phyloP scores from a whole-genome alignment of 345 rosid species.

The Rubroshorea leprosula region DNA sequence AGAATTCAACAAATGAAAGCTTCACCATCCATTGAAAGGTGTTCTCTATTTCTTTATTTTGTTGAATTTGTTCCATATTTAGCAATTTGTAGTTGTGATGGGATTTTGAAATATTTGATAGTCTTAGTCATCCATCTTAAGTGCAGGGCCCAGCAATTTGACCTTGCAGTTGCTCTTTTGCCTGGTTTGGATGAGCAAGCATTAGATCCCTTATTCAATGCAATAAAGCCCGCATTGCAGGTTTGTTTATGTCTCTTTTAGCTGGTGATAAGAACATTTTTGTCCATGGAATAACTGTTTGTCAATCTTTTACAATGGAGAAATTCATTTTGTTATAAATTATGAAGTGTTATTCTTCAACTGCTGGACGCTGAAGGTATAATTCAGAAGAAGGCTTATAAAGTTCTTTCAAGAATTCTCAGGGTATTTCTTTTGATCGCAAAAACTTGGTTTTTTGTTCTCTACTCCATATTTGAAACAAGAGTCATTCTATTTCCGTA shows the following conservation, averaged over 20 bases:
- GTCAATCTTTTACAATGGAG: not conserved
- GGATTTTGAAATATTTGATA: not conserved
- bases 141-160: slow-evolving; percentile 75
- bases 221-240: slow-evolving; percentile 76
- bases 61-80: not conserved
- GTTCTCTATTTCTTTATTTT: slow-evolving; percentile 13
- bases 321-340: not conserved
- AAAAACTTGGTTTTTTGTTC: slow-evolving; percentile 9
- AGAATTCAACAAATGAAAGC: slow-evolving; percentile 38
- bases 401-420: slow-evolving; percentile 72
- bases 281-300: slow-evolving; percentile 1
- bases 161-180: slow-evolving; percentile 71
- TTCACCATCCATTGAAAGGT: slow-evolving; percentile 52
- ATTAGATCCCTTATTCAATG: slow-evolving; percentile 48
- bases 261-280: slow-evolving; percentile 13
- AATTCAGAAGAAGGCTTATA: slow-evolving; percentile 92
- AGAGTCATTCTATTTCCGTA: not conserved
- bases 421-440: slow-evolving; percentile 41
- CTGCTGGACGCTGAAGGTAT: slow-evolving; percentile 68
- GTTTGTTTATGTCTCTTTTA: slow-evolving; percentile 30
- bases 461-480: not conserved
- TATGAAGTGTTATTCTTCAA: slow-evolving; percentile 11
- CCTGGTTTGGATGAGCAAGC: slow-evolving; percentile 62
- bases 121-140: slow-evolving; percentile 14
- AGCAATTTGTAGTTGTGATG: not conserved